Evolutionary conservation across 345 rosid species (phyloP).

Genomic region (Salix suchowensis): DNA sequence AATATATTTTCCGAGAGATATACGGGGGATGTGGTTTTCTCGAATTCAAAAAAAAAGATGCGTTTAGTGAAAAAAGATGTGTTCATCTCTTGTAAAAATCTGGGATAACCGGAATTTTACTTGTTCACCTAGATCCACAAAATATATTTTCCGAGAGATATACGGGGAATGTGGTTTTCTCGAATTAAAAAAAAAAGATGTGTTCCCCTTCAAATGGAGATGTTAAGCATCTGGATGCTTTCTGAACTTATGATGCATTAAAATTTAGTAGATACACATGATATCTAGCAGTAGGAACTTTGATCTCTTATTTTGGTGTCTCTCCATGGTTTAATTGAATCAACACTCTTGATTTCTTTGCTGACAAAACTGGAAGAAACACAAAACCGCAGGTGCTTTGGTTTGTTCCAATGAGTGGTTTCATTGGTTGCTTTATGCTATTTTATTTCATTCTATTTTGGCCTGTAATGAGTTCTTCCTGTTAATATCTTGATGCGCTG

Average conservation of each 20-base stretch:
- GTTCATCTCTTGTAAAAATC: accelerated
- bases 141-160: too few species aligned
- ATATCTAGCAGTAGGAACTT: background rate
- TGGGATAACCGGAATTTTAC: too few species aligned
- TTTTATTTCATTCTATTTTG: background rate
- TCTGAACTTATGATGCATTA: background rate
- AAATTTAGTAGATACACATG: background rate
- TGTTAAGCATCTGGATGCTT: conserved; percentile 32
- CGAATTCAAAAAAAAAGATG: too few species aligned
- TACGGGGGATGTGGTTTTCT: too few species aligned
- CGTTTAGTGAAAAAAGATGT: conserved; percentile 31
- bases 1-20: too few species aligned
- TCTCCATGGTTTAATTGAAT: background rate
- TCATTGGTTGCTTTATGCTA: background rate
- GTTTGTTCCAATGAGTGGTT: conserved; percentile 1
- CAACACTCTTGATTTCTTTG: background rate
- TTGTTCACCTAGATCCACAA: accelerated
- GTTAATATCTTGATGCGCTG: conserved; percentile 23
- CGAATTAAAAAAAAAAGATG: conserved; percentile 34
- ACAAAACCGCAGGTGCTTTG: too few species aligned
- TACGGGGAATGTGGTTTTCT: too few species aligned
- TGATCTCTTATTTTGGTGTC: background rate
- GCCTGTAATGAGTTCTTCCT: background rate
- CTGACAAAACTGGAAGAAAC: background rate
- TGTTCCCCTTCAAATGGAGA: conserved; percentile 42